Percentiles rank a stretch among this genome's conserved stretches.
These are phyloP conservation scores for Pleurotus citrinopileatus DNA, from an alignment of 768 basidiomycete genomes.

Conservation along the genomic window DNA sequence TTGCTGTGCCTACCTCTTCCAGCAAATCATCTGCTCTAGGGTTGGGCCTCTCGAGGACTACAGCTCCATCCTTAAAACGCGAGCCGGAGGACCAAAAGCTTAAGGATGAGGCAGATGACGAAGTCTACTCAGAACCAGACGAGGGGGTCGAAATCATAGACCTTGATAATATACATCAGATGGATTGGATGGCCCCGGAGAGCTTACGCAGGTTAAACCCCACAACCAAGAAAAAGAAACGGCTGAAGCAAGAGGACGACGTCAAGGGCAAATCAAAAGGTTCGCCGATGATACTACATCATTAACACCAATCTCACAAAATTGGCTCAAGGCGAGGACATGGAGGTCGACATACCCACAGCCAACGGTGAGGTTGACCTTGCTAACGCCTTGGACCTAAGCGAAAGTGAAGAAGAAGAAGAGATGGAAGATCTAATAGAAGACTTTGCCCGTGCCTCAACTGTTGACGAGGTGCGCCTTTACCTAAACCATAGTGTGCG, in stretches of 20 bases:
- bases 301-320: not conserved
- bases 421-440: slow-evolving; percentile 76
- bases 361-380: slow-evolving; percentile 37
- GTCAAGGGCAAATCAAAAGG: slow-evolving; percentile 26
- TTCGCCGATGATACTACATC: slow-evolving; percentile 16
- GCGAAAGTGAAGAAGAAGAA: slow-evolving; percentile 76
- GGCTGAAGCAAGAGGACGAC: slow-evolving; percentile 46
- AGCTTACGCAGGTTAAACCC: slow-evolving; percentile 51
- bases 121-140: slow-evolving; percentile 83
- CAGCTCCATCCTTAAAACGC: slow-evolving; percentile 49
- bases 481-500: slow-evolving; percentile 1
- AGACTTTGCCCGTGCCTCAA: slow-evolving; percentile 52
- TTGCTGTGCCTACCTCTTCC: slow-evolving; percentile 15
- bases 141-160: slow-evolving; percentile 87
- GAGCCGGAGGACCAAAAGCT: slow-evolving; percentile 29
- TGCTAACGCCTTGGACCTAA: slow-evolving; percentile 65
- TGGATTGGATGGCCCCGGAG: slow-evolving; percentile 92
- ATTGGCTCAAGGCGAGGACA: slow-evolving; percentile 5
- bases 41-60: slow-evolving; percentile 45
- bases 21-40: slow-evolving; percentile 34
- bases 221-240: slow-evolving; percentile 29
- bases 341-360: slow-evolving; percentile 10
- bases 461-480: slow-evolving; percentile 35
- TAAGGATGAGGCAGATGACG: slow-evolving; percentile 47
- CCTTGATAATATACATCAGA: slow-evolving; percentile 69